These are phyloP conservation scores for Floccularia luteovirens DNA, from an alignment of 768 basidiomycete species.

Conservation along the genomic window DNA sequence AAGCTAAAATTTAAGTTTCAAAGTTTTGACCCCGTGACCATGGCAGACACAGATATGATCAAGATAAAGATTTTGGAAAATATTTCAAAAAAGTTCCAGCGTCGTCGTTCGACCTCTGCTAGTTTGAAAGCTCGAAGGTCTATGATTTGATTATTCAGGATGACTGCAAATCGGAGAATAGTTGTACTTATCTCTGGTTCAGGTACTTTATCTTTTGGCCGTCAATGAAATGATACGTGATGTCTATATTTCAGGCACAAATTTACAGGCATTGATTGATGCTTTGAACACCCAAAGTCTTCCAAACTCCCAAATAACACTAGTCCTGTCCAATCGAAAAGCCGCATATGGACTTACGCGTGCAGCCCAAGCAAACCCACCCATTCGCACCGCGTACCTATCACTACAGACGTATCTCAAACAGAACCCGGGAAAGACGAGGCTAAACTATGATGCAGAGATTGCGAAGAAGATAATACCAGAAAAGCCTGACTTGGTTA, in stretches of 20 bases:
- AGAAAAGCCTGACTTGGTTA: constrained; percentile 73
- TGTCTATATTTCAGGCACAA: constrained; percentile 55
- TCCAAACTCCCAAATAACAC: constrained; percentile 60
- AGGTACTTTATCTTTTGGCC: background rate
- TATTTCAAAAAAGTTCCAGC: too few relatives aligned
- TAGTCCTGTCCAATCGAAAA: constrained; percentile 90
- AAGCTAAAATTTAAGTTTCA: background rate
- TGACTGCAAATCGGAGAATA: constrained; percentile 2
- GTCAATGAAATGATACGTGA: background rate
- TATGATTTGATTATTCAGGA: too few relatives aligned
- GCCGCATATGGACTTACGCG: constrained; percentile 84
- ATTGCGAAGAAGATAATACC: constrained; percentile 61
- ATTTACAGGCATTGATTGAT: constrained; percentile 94
- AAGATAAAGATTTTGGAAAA: too few relatives aligned
- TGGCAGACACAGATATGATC: too few relatives aligned
- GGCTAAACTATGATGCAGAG: constrained; percentile 81
- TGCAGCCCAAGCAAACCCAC: constrained; percentile 60
- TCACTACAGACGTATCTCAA: constrained; percentile 83
- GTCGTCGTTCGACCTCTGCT: too few relatives aligned
- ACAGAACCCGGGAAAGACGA: constrained; percentile 59
- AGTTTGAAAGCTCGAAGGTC: too few relatives aligned
- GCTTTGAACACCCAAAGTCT: constrained; percentile 71
- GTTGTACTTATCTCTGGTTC: constrained; percentile 5
- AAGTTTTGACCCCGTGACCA: too few relatives aligned
- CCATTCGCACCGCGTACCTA: constrained; percentile 78